Evolutionary conservation across 768 basidiomycete genomes (phyloP).

Genomic region (Tulasnella sp.): DNA sequence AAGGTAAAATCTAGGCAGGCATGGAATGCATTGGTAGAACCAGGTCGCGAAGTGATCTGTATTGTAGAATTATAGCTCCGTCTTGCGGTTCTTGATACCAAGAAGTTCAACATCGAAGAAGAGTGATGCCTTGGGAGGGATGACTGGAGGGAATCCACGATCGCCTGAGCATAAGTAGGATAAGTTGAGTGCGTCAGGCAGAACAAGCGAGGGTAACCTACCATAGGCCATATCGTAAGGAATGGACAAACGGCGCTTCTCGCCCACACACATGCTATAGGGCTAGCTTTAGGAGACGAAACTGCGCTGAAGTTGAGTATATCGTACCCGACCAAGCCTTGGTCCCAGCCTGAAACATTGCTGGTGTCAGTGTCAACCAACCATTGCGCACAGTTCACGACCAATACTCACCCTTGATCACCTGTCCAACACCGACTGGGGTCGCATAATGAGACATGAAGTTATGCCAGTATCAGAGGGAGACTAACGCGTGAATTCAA

Average conservation of each 20-base stretch:
- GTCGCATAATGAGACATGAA: not conserved
- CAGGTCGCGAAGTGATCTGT: not conserved
- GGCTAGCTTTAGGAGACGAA: not conserved
- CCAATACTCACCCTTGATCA: conserved; percentile 42
- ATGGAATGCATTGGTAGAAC: not conserved
- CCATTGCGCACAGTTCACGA: not conserved
- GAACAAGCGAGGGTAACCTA: conserved; percentile 31
- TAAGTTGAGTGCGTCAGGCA: not conserved
- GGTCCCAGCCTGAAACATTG: conserved; percentile 48
- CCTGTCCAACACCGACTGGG: conserved; percentile 65
- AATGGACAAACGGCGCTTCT: conserved; percentile 83
- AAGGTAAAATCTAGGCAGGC: not conserved
- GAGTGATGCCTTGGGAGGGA: conserved; percentile 66
- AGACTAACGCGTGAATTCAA: conserved; percentile 64
- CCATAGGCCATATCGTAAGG: conserved; percentile 73
- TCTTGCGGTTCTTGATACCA: conserved; percentile 34
- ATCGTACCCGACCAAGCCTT: conserved; percentile 45
- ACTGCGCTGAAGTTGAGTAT: not conserved
- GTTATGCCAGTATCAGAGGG: not conserved
- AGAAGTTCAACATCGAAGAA: conserved; percentile 81
- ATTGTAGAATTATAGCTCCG: not conserved
- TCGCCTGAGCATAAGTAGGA: conserved; percentile 34
- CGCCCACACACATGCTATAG: conserved; percentile 65
- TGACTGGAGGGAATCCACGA: conserved; percentile 62
- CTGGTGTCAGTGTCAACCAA: not conserved